Percentiles rank a stretch among this genome's conserved stretches.
phyloP scores from a whole-genome alignment of 2,329 filamentous ascomycete genomes.

The Akanthomyces dipterigenus region DNA sequence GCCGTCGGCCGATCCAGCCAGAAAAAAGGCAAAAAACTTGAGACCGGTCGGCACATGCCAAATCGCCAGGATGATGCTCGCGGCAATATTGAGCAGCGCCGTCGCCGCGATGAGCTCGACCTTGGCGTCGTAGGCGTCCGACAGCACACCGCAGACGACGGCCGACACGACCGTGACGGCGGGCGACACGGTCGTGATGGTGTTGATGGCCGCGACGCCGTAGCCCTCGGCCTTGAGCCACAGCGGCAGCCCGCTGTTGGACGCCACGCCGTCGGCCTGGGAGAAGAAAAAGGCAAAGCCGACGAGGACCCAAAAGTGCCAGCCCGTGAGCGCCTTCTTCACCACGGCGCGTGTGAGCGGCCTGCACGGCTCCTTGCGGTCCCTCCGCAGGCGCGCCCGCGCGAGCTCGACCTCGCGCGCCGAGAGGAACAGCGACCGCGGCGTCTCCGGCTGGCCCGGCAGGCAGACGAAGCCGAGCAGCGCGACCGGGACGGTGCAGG shows the following conservation, averaged over 20 bases:
- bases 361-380: conserved; percentile 22
- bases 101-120: conserved; percentile 22
- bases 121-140: conserved; percentile 43
- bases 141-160: conserved; percentile 47
- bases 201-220: conserved; percentile 39
- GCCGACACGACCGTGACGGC: conserved; percentile 38
- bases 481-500: conserved; percentile 26
- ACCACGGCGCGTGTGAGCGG: conserved; percentile 21
- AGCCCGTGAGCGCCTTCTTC: conserved; percentile 20
- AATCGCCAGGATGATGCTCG: conserved; percentile 24
- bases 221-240: conserved; percentile 28
- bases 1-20: conserved; percentile 25
- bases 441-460: conserved; percentile 25
- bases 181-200: conserved; percentile 37
- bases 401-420: conserved; percentile 22
- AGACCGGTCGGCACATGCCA: conserved; percentile 29
- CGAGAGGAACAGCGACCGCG: conserved; percentile 22
- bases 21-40: conserved; percentile 28
- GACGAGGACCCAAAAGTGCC: conserved; percentile 27
- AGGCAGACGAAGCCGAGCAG: conserved; percentile 25
- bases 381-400: conserved; percentile 22
- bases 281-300: conserved; percentile 21
- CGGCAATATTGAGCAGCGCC: conserved; percentile 16
- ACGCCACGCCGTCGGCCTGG: conserved; percentile 27
- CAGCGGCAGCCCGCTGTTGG: conserved; percentile 27